Conservation (phyloP, 2,329 filamentous ascomycete species). For the Byssochlamys sp. region DNA sequence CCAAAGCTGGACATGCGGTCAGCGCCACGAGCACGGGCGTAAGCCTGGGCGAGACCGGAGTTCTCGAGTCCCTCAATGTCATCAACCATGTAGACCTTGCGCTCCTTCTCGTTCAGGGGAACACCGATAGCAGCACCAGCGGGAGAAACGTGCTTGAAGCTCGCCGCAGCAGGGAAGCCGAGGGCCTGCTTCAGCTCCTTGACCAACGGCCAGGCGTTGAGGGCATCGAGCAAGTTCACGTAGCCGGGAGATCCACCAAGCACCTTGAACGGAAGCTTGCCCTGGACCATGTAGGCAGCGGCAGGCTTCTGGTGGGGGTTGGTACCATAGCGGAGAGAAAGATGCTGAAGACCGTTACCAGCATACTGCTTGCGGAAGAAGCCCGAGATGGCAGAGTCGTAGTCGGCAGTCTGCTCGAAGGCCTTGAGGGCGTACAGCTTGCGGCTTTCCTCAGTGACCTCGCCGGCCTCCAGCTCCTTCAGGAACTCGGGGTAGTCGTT, state of each 20-base stretch:
- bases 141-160: conserved; percentile 98
- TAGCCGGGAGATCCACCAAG: conserved; percentile 84
- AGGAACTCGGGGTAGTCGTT: conserved; percentile 90
- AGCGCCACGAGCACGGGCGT: conserved; percentile 86
- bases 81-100: conserved; percentile 96
- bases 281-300: conserved; percentile 65
- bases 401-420: conserved; percentile 95
- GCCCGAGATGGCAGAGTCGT: conserved; percentile 84
- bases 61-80: conserved; percentile 82
- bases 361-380: conserved; percentile 98
- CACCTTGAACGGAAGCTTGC: conserved; percentile 84
- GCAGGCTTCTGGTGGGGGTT: conserved; percentile 99
- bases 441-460: conserved; percentile 74
- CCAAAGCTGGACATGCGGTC: conserved; percentile 99
- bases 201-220: conserved; percentile 94
- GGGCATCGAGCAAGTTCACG: conserved; percentile 90
- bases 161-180: conserved; percentile 79
- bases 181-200: conserved; percentile 90
- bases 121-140: conserved; percentile 91
- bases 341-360: conserved; percentile 68
- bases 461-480: conserved; percentile 73
- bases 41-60: conserved; percentile 82
- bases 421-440: conserved; percentile 91
- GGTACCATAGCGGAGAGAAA: conserved; percentile 82
- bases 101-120: conserved; percentile 74